Evolutionary conservation across 2,329 filamentous ascomycete species (phyloP), one percentile per base, ranked within the genome.

Genomic region (Venturiaceae sp.): DNA sequence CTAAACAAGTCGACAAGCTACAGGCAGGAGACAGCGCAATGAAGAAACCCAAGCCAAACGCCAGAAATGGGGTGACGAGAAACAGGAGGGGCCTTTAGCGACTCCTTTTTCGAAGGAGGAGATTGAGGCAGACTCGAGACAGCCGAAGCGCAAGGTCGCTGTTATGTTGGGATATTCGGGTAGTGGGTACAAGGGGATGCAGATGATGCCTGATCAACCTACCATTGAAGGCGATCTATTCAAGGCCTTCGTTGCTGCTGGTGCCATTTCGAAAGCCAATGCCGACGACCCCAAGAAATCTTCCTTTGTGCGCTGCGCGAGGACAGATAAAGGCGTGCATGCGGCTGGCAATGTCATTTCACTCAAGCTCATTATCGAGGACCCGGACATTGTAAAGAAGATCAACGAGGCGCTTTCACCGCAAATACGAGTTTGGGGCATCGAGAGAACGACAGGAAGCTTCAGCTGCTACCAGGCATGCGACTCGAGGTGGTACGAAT

Each of bases 201-300:
- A 99, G 75, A 88, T 99, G 74, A 61, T 61, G 59, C 19, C 60
- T 7, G 75, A 84, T 63, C 85, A 96, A 69, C 92, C 91, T 75
- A 99, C 92, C 0, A 97, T 99, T 63, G 94, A 99, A 75, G 89
- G 92, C 46, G 94, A 99, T 66, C 78, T 99, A 3, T 99, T 99
- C 75, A 83, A 84, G 33, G 94, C 94, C 3, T 92, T 99, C 65
- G 87, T 99, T 62, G 84, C 85, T 3, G 92, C 94, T 3, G 89
- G 92, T 19, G 92, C 94, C 39, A 96, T 99, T 62, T 95, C 92
- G 53, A 97, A 97, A 73, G 90, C 90, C 62, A 99, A 99, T 69
- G 94, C 94, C 23, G 86, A 95, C 66, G 94, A 99, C 69, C 94
- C 92, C 3, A 95, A 95, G 73, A 99, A 99, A 74, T 95, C 91